Base-by-base conservation (phyloP, 139 green algal species). In the Marvania coccoides region DNA sequence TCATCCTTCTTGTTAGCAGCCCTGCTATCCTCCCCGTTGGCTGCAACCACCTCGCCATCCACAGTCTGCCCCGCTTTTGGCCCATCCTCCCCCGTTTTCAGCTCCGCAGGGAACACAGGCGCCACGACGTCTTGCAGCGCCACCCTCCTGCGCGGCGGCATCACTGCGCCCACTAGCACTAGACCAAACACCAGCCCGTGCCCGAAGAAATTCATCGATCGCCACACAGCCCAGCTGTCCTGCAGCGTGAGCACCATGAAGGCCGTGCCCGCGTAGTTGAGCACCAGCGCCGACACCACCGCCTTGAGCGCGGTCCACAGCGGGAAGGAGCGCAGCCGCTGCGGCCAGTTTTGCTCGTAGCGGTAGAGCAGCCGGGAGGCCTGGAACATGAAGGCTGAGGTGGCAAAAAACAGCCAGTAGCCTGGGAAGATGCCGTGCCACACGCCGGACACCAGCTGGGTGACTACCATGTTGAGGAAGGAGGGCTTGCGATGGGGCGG, bases 371-470 rank as follows among this genome's bases (percentile, higher is more conserved):
- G 35, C 39, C 74, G 72, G 42, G 61, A 54, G 1, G 67, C 56
- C 58, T 83, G 58, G 35, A 83, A 75, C 62, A 80, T 69, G 47
- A 83, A 70, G 12, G 76, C 76, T 0, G 63, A 72, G 40, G 59
- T 72, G 58, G 60, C 38, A 33, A 83, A 83, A 61, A 83, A 83
- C 4, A 23, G 37, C 77, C 72, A 79, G 57, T 86, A 86, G 14
- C 80, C 80, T 1, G 80, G 68, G 67, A 86, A 85, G 1, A 85
- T 47, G 55, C 80, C 89, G 63, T 96, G 89, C 89, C 89, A 96
- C 3, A 96, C 58, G 14, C 79, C 88, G 42, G 56, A 79, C 42
- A 92, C 72, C 1, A 88, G 53, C 75, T 96, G 89, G 6, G 89
- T 96, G 33, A 80, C 65, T 23, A 94, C 61, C 31, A 95, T 70